Evolutionary conservation across 2,329 filamentous ascomycete genomes (phyloP).

Genomic region (Hypomyces perniciosus): DNA sequence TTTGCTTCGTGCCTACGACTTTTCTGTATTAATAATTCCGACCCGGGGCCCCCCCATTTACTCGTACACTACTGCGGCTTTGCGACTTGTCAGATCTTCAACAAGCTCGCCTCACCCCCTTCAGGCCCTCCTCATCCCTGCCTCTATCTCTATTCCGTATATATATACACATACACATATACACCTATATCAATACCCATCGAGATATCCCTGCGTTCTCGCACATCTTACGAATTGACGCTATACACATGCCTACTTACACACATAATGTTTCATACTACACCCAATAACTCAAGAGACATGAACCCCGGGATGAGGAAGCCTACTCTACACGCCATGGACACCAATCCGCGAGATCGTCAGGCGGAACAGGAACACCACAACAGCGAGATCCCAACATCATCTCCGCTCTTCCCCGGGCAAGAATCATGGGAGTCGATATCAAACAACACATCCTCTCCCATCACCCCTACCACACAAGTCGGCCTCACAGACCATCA

Average conservation of each 20-base stretch:
- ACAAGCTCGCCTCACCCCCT: background rate
- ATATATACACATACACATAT: background rate
- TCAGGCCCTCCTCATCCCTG: background rate
- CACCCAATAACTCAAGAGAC: background rate
- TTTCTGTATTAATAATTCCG: no score
- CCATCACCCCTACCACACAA: constrained; percentile 4
- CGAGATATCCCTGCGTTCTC: background rate
- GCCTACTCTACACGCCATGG: constrained; percentile 2
- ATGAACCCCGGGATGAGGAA: background rate
- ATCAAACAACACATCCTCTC: constrained; percentile 1
- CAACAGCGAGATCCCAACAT: no score
- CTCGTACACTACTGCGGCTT: no score
- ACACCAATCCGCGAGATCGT: background rate
- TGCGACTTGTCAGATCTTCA: background rate
- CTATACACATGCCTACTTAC: background rate
- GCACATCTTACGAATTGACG: background rate
- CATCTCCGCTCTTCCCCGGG: background rate
- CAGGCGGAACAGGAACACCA: background rate
- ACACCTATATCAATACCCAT: background rate
- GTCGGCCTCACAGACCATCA: constrained; percentile 3
- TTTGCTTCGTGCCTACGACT: background rate
- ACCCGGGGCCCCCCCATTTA: no score
- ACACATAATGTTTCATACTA: background rate
- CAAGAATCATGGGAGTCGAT: constrained; percentile 5
- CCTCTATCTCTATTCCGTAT: background rate